Conservation (phyloP, 2,329 filamentous ascomycete genomes). For the Colletotrichum liaoningense region DNA sequence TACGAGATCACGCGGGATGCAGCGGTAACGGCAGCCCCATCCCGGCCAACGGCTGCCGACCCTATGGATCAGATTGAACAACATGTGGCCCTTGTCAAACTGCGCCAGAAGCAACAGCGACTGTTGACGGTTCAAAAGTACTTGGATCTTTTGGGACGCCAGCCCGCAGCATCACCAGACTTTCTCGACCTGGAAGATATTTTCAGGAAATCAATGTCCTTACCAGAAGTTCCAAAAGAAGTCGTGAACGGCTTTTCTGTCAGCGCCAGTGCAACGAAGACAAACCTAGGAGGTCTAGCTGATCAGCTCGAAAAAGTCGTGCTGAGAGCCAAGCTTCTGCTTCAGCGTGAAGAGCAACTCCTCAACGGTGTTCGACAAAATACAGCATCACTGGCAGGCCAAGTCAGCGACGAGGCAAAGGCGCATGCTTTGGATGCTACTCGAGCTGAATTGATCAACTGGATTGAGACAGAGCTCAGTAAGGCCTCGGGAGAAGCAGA, state of each 20-base stretch:
- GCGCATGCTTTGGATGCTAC: conserved; percentile 66
- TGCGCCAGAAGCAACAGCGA: conserved; percentile 63
- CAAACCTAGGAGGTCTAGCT: conserved; percentile 59
- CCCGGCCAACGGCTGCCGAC: conserved; percentile 30
- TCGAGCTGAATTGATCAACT: conserved; percentile 70
- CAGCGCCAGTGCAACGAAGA: conserved; percentile 50
- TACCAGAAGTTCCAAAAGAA: conserved; percentile 64
- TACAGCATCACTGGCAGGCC: conserved; percentile 43
- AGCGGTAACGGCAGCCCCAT: conserved; percentile 36
- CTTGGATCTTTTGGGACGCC: conserved; percentile 61
- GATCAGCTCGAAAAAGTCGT: conserved; percentile 68
- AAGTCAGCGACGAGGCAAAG: conserved; percentile 52
- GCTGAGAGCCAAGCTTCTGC: conserved; percentile 66
- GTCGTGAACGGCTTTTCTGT: conserved; percentile 62
- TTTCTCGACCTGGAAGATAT: conserved; percentile 63
- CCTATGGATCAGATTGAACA: conserved; percentile 54
- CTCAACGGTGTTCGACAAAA: conserved; percentile 53
- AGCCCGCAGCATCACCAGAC: conserved; percentile 61
- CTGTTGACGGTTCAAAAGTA: conserved; percentile 63
- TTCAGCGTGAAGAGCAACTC: conserved; percentile 67
- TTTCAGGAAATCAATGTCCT: conserved; percentile 54
- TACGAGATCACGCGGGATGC: conserved; percentile 49
- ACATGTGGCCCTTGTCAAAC: conserved; percentile 62
- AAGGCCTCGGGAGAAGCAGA: conserved; percentile 56
- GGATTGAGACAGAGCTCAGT: conserved; percentile 72